These are phyloP conservation scores for Neofusicoccum laricinum DNA, from an alignment of 2,329 filamentous ascomycete genomes.

Conservation along the genomic window DNA sequence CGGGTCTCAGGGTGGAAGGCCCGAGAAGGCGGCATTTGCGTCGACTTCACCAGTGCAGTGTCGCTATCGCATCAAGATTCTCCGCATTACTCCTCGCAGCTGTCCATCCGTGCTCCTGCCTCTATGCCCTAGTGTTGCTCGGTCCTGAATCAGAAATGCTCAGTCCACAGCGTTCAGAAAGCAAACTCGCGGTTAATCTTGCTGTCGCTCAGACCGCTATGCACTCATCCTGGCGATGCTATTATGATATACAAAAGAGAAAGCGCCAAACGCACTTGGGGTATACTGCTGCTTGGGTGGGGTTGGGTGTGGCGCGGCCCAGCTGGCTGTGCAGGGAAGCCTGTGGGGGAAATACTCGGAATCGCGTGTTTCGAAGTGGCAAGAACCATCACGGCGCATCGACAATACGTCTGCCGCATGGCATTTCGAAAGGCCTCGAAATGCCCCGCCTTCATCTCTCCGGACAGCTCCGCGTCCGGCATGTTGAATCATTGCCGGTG, in stretches of 20 bases:
- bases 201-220: background rate
- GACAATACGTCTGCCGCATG: background rate
- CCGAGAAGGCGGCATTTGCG: background rate
- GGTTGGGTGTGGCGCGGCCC: background rate
- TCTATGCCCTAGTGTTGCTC: background rate
- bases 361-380: background rate
- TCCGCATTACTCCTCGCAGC: background rate
- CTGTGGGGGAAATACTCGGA: background rate
- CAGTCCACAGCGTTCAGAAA: background rate
- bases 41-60: background rate
- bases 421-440: background rate
- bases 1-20: background rate
- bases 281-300: background rate
- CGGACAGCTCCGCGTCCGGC: background rate
- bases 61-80: background rate
- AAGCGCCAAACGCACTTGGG: background rate
- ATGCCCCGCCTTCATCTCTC: background rate
- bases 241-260: constrained; percentile 10
- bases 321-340: background rate
- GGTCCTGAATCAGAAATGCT: background rate
- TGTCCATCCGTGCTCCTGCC: background rate
- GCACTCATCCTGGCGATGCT: constrained; percentile 5
- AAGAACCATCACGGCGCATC: background rate
- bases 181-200: background rate
- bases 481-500: background rate